These are phyloP conservation scores for Heliosperma pusillum DNA, from an alignment of 148 eudicot species.

Conservation along the genomic window DNA sequence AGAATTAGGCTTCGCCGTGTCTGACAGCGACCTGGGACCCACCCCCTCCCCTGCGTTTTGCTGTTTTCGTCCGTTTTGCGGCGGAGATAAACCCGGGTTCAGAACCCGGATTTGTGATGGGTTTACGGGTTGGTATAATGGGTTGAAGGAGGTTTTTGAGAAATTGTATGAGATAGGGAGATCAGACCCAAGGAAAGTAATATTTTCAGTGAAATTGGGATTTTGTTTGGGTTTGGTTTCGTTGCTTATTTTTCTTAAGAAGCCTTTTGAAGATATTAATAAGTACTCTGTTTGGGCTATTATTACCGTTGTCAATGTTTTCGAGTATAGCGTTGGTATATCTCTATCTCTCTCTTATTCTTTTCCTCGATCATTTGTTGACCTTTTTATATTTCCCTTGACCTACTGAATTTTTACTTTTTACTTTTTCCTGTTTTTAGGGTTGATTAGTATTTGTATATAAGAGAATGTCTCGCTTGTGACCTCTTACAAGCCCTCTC, in stretches of 20 bases:
- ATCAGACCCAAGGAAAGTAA: conserved; percentile 45
- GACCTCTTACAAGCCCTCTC: too few relatives aligned
- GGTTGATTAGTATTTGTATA: background rate
- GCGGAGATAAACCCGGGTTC: conserved; percentile 23
- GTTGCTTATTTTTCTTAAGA: conserved; percentile 40
- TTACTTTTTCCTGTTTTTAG: too few relatives aligned
- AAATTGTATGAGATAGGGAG: conserved; percentile 47
- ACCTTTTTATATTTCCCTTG: too few relatives aligned
- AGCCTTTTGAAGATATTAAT: conserved; percentile 31
- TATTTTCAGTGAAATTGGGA: conserved; percentile 52
- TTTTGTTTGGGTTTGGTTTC: conserved; percentile 43
- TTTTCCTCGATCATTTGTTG: too few relatives aligned
- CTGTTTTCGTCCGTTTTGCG: conserved; percentile 6
- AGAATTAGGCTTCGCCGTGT: background rate
- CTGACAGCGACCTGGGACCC: background rate
- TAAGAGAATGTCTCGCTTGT: too few relatives aligned
- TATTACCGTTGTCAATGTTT: conserved; percentile 54
- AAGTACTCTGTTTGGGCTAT: conserved; percentile 55
- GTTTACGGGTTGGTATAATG: conserved; percentile 20
- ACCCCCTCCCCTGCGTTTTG: conserved; percentile 2
- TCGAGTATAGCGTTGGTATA: conserved; percentile 56
- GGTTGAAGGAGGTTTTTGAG: conserved; percentile 18
- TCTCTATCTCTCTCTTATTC: background rate
- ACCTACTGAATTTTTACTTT: too few relatives aligned
- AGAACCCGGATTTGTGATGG: conserved; percentile 27